Evolutionary conservation across 2,329 filamentous ascomycete species (phyloP).

Genomic region (Stylonectria norvegica): DNA sequence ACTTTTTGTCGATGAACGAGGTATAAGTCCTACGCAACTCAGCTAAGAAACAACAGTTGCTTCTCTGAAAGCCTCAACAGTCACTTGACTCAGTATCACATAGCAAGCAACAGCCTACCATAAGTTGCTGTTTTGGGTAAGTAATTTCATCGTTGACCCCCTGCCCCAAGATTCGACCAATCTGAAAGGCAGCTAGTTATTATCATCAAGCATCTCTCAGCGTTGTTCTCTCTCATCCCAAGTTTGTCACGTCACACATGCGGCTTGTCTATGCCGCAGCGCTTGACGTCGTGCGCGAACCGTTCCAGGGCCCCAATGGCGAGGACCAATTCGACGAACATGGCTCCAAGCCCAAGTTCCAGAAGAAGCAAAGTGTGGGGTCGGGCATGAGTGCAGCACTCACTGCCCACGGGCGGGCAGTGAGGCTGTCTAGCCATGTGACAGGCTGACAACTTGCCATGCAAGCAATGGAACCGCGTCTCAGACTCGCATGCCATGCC

Average conservation of each 20-base stretch:
- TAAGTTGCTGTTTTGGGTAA: too few species aligned
- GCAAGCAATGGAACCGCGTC: conserved; percentile 27
- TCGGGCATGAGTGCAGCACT: conserved; percentile 28
- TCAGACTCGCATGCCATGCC: conserved; percentile 2
- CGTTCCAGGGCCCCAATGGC: conserved; percentile 10
- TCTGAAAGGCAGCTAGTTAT: conserved; percentile 9
- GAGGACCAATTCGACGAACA: conserved; percentile 16
- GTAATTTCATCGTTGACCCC: not conserved
- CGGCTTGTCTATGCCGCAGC: too few species aligned
- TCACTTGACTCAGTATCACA: too few species aligned
- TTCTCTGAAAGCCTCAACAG: too few species aligned
- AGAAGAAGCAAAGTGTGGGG: conserved; percentile 22
- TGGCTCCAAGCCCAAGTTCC: conserved; percentile 12
- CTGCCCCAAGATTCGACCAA: too few species aligned
- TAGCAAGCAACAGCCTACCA: too few species aligned
- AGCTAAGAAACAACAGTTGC: too few species aligned
- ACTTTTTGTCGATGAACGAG: too few species aligned
- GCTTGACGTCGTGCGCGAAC: conserved; percentile 16
- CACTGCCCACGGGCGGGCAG: conserved; percentile 10
- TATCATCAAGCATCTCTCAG: conserved; percentile 14
- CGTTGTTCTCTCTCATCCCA: conserved; percentile 15
- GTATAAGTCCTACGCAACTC: too few species aligned
- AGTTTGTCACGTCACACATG: conserved; percentile 18
- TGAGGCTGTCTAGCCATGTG: conserved; percentile 22
- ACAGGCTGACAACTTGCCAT: conserved; percentile 29